Conservation (phyloP, 192 early-diverging fungal genomes). For the Gigaspora rosea region DNA sequence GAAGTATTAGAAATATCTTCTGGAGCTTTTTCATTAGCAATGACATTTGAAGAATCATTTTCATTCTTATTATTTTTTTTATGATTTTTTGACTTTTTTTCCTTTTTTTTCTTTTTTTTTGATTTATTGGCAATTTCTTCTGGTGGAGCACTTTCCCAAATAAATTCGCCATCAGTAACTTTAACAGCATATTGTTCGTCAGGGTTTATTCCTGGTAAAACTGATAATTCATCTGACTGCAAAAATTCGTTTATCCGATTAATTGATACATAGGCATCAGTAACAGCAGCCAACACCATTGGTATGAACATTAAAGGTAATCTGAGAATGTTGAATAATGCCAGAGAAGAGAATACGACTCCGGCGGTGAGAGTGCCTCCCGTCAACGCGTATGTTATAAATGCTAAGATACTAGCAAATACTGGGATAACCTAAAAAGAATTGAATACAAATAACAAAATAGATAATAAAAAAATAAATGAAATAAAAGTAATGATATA, state of each 20-base stretch:
- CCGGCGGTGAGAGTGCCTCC: constrained; percentile 46
- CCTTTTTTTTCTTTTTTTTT: constrained; percentile 31
- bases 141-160: constrained; percentile 63
- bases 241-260: constrained; percentile 62
- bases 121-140: constrained; percentile 30
- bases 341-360: constrained; percentile 60
- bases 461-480: too few relatives aligned
- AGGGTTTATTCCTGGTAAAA: constrained; percentile 43
- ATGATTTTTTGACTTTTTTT: constrained; percentile 55
- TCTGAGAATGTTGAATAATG: constrained; percentile 68
- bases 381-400: constrained; percentile 42
- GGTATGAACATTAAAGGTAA: constrained; percentile 64
- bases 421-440: constrained; percentile 47
- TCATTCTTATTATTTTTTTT: constrained; percentile 44
- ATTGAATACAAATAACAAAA: too few relatives aligned
- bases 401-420: constrained; percentile 39
- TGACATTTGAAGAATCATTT: too few relatives aligned
- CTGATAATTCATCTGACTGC: constrained; percentile 63
- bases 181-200: constrained; percentile 52
- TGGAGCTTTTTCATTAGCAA: constrained; percentile 1
- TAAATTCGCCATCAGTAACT: constrained; percentile 62
- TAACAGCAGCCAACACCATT: constrained; percentile 52
- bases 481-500: too few relatives aligned
- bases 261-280: constrained; percentile 56
- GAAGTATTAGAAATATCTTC: constrained; percentile 32